phyloP scores from a whole-genome alignment of 164 flowering plant genomes.

The Kingdonia uniflora region DNA sequence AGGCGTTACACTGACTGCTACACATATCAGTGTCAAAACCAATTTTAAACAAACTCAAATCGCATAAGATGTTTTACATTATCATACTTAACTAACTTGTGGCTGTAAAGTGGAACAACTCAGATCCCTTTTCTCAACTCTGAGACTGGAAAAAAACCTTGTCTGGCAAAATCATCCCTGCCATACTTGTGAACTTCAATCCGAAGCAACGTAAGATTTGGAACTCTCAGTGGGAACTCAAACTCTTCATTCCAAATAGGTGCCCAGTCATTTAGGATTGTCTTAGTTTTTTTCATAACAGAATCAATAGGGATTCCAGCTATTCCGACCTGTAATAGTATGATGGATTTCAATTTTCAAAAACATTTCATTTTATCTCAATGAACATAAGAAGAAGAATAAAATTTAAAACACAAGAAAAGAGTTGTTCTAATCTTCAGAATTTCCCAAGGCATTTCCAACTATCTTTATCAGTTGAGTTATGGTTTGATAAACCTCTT shows the following conservation, averaged over 20 bases:
- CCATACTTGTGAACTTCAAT: constrained; percentile 39
- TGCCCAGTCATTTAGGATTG: constrained; percentile 32
- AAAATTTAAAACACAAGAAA: no score
- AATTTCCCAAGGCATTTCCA: no score
- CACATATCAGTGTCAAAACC: no score
- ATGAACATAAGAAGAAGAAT: no score
- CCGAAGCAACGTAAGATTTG: constrained; percentile 43
- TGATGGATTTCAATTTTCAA: no score
- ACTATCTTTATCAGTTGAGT: no score
- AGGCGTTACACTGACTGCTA: no score
- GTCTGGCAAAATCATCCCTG: constrained; percentile 47
- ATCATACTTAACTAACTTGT: constrained; percentile 26
- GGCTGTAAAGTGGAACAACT: constrained; percentile 31
- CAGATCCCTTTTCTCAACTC: constrained; percentile 46
- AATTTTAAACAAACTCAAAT: constrained; percentile 27
- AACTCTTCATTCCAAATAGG: constrained; percentile 42
- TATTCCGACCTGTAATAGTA: constrained; percentile 33
- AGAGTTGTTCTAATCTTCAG: no score
- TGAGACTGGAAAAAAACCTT: constrained; percentile 37
- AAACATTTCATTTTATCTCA: no score
- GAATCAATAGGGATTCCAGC: constrained; percentile 41
- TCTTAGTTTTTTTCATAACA: constrained; percentile 24
- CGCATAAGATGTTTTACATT: constrained; percentile 39
- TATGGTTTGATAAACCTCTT: no score
- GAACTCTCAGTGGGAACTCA: constrained; percentile 33